Percentiles rank a stretch among this genome's conserved stretches.
Conservation (phyloP, 139 green algal genomes). For the Edaphochlamys debaryana region DNA sequence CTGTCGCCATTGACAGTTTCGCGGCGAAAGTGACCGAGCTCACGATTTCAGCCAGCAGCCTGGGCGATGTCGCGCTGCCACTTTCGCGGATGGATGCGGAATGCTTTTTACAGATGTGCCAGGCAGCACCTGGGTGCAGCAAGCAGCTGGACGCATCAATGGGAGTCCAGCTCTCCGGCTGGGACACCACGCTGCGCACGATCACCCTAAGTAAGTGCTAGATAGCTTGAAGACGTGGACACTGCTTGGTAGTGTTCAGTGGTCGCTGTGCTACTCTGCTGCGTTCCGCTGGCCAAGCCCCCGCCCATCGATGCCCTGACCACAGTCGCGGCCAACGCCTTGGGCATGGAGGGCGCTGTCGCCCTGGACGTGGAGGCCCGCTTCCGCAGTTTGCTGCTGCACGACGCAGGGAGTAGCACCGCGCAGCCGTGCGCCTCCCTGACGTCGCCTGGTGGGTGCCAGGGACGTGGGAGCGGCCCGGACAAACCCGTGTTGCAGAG, state of each 20-base stretch:
- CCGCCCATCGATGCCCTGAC: background rate
- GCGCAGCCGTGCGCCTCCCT: no score
- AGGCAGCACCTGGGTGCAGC: no score
- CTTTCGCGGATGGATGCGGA: background rate
- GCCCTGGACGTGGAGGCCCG: background rate
- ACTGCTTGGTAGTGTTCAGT: no score
- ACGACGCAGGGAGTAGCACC: background rate
- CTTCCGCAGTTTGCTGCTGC: background rate
- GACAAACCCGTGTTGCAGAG: no score
- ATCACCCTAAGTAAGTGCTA: no score
- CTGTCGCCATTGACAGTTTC: background rate
- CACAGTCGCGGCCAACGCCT: background rate
- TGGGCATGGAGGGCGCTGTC: background rate
- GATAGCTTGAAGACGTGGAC: no score
- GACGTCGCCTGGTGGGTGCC: no score
- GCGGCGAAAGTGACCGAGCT: background rate
- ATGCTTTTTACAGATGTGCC: background rate
- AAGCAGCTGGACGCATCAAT: no score
- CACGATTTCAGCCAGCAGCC: background rate
- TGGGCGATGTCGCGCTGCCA: background rate
- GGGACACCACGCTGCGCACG: no score
- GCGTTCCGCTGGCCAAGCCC: no score
- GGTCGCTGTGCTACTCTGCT: background rate
- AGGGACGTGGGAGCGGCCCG: no score
- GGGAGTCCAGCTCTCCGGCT: background rate